These are phyloP conservation scores for Ajuga reptans DNA, from an alignment of 305 asterid species.

Conservation along the genomic window DNA sequence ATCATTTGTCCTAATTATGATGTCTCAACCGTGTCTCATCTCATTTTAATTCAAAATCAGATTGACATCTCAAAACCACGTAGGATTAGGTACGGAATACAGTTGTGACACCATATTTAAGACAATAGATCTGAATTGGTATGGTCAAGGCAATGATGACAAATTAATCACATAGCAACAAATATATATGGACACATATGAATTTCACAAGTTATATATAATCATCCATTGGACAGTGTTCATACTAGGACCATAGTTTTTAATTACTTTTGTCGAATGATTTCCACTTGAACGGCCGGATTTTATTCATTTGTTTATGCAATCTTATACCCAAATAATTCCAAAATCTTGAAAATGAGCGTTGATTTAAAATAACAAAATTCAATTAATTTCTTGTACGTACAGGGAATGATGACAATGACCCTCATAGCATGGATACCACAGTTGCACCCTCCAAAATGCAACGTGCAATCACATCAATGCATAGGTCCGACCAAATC, in stretches of 20 bases:
- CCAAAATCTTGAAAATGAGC: neutral
- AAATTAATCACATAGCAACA: neutral
- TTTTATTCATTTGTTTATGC: too few relatives aligned
- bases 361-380: neutral
- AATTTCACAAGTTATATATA: neutral
- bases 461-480: constrained; percentile 30
- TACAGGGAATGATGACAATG: constrained; percentile 76
- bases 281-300: too few relatives aligned
- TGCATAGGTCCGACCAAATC: constrained; percentile 54
- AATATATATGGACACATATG: neutral
- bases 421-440: constrained; percentile 63
- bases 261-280: neutral
- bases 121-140: too few relatives aligned
- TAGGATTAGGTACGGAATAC: too few relatives aligned
- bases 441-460: constrained; percentile 56
- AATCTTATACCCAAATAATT: too few relatives aligned
- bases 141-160: too few relatives aligned
- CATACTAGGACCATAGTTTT: neutral
- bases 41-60: too few relatives aligned
- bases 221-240: too few relatives aligned
- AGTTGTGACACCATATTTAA: too few relatives aligned
- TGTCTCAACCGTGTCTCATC: too few relatives aligned
- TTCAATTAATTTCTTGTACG: neutral
- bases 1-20: too few relatives aligned
- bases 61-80: too few relatives aligned